Evolutionary conservation across 176 grass and related monocot species (phyloP), one percentile per base, ranked within the genome.

Genomic region (Rhynchospora tenuis): DNA sequence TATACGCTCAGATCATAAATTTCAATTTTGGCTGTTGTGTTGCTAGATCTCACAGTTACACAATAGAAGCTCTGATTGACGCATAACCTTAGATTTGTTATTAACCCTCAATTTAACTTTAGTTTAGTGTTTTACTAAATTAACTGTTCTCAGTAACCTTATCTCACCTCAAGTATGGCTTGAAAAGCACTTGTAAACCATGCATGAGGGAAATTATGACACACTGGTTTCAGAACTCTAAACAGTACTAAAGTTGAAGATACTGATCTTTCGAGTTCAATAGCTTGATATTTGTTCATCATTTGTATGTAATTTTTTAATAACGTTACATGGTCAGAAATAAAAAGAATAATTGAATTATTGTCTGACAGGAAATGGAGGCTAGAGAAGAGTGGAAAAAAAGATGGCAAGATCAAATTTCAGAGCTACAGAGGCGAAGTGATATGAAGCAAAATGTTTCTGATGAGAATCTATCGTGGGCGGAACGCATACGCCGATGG

Each of bases 401-500:
- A 16, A 82, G 42, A 66, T 82, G 80, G 80, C 56, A 82, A 64
- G 80, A 82, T 67, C 80, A 82, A 82, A 31, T 82, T 47, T 82
- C 59, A 82, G 80, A 82, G 59, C 61, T 82, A 48, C 59, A 66
- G 20, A 82, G 42, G 42, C 38, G 43, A 31, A 82, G 80, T 64
- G 23, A 66, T 14, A 65, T 46, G 59, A 82, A 82, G 43, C 46
- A 65, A 64, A 47, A 65, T 67, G 12, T 52, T 26, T 67, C 44
- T 52, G 80, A 82, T 7, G 80, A 82, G 80, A 82, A 82, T 67
- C 61, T 82, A 9, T 82, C 80, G 66, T 82, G 80, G 80, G 80
- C 58, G 3, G 80, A 60, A 9, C 80, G 80, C 9, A 82, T 82
- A 44, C 80, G 60, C 43, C 33, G 9, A 28, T 52, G 51, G 62